A percentile compares a stretch with the other conserved stretches of the same genome.
Evolutionary conservation across 768 basidiomycete species (phyloP).

Genomic region (Boletus patriciae): DNA sequence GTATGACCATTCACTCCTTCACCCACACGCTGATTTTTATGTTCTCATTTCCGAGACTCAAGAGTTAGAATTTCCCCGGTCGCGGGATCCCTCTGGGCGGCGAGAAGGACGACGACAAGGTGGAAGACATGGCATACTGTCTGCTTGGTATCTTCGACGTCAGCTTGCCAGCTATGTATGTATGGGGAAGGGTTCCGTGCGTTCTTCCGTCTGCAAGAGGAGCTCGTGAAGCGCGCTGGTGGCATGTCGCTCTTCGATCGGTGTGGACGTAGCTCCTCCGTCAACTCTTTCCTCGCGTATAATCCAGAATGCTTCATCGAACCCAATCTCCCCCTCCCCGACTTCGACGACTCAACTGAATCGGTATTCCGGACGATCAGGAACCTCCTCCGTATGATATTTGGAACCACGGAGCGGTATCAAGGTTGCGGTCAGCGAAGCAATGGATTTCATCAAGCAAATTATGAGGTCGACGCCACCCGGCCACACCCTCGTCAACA

Average conservation of each 20-base stretch:
- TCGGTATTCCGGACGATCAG: conserved; percentile 14
- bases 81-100: conserved; percentile 32
- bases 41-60: too few species aligned
- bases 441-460: conserved; percentile 1
- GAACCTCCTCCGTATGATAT: conserved; percentile 9
- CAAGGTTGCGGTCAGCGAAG: background rate
- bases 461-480: conserved; percentile 12
- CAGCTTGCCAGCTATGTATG: conserved; percentile 22
- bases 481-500: conserved; percentile 23
- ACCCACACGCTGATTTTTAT: too few species aligned
- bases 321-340: conserved; percentile 2
- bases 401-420: conserved; percentile 11
- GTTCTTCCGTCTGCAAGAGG: conserved; percentile 30
- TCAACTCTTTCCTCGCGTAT: conserved; percentile 26
- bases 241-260: conserved; percentile 29
- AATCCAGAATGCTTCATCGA: conserved; percentile 17
- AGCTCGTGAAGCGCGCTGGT: conserved; percentile 27
- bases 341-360: conserved; percentile 1
- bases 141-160: conserved; percentile 33
- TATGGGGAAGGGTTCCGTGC: conserved; percentile 32
- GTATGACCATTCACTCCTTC: too few species aligned
- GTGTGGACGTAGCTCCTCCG: conserved; percentile 18
- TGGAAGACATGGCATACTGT: conserved; percentile 33
- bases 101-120: conserved; percentile 28
- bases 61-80: too few species aligned